Percentiles rank a stretch among this genome's conserved stretches.
phyloP scores from a whole-genome alignment of 208 protist species.

The Jaenimonas drosophilae region DNA sequence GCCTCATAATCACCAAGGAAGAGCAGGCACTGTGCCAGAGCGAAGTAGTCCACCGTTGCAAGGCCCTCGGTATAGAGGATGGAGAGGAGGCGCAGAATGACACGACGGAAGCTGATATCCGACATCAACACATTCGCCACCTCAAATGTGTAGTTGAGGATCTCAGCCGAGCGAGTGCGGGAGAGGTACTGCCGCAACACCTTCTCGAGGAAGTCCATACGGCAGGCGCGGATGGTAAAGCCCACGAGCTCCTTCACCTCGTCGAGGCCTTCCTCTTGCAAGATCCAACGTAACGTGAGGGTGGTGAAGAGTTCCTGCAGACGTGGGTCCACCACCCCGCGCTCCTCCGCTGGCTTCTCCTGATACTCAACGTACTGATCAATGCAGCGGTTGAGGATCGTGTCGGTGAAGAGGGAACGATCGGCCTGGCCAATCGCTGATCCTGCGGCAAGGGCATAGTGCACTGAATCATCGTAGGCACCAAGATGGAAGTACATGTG shows the following conservation, averaged over 20 bases:
- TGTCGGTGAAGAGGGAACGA: slow-evolving; percentile 79
- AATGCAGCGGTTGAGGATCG: slow-evolving; percentile 91
- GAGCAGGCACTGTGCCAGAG: slow-evolving; percentile 91
- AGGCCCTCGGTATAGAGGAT: slow-evolving; percentile 67
- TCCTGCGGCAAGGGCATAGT: slow-evolving; percentile 93
- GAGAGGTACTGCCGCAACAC: slow-evolving; percentile 58
- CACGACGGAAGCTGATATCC: slow-evolving; percentile 74
- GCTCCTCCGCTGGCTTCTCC: slow-evolving; percentile 22
- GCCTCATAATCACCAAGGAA: slow-evolving; percentile 86
- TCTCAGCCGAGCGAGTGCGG: slow-evolving; percentile 52
- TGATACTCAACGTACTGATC: slow-evolving; percentile 90
- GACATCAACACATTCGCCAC: slow-evolving; percentile 76
- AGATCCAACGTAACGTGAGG: slow-evolving; percentile 70
- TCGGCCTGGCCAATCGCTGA: slow-evolving; percentile 88
- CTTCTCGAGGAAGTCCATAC: slow-evolving; percentile 80
- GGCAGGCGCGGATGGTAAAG: slow-evolving; percentile 79
- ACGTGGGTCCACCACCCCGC: slow-evolving; percentile 48
- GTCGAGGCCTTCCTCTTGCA: slow-evolving; percentile 42
- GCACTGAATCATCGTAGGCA: slow-evolving; percentile 91
- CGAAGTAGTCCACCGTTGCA: slow-evolving; percentile 84
- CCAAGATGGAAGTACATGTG: slow-evolving; percentile 98
- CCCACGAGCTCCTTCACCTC: slow-evolving; percentile 83
- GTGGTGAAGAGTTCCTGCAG: slow-evolving; percentile 77
- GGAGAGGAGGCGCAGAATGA: slow-evolving; percentile 83
- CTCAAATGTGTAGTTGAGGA: slow-evolving; percentile 90